These are phyloP conservation scores for Angomonas ambiguus DNA, from an alignment of 208 protist genomes.

Conservation along the genomic window DNA sequence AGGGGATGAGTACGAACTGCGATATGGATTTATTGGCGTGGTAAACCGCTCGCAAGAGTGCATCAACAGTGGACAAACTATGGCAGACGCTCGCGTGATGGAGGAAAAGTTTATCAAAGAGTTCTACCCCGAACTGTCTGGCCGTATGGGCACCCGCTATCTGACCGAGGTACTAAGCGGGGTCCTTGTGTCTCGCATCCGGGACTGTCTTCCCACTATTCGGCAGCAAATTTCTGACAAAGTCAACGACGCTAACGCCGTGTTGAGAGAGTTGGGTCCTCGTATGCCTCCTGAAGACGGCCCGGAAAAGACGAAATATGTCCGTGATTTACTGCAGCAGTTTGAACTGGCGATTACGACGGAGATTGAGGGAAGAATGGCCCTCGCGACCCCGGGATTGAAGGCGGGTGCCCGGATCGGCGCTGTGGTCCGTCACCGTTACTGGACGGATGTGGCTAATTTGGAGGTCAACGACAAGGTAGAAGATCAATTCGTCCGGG, in stretches of 20 bases:
- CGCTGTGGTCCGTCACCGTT: slow-evolving; percentile 7
- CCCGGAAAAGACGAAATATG: slow-evolving; percentile 1
- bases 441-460: slow-evolving; percentile 8
- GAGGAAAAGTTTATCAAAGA: slow-evolving; percentile 4
- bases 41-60: slow-evolving; percentile 11
- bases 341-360: background rate
- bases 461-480: slow-evolving; percentile 6
- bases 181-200: slow-evolving; percentile 1
- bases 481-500: slow-evolving; percentile 5
- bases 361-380: slow-evolving; percentile 4
- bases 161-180: slow-evolving; percentile 3
- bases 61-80: slow-evolving; percentile 2
- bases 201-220: slow-evolving; percentile 4
- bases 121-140: slow-evolving; percentile 6
- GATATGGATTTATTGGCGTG: slow-evolving; percentile 8
- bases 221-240: slow-evolving; percentile 6
- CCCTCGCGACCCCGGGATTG: background rate
- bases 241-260: background rate
- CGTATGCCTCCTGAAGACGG: slow-evolving; percentile 5
- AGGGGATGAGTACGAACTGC: slow-evolving; percentile 5
- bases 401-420: slow-evolving; percentile 9
- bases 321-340: background rate
- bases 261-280: background rate
- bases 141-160: background rate
- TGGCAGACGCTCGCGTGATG: slow-evolving; percentile 2